Conservation (phyloP, 192 early-diverging fungal species). For the Bifiguratus adelaidae region DNA sequence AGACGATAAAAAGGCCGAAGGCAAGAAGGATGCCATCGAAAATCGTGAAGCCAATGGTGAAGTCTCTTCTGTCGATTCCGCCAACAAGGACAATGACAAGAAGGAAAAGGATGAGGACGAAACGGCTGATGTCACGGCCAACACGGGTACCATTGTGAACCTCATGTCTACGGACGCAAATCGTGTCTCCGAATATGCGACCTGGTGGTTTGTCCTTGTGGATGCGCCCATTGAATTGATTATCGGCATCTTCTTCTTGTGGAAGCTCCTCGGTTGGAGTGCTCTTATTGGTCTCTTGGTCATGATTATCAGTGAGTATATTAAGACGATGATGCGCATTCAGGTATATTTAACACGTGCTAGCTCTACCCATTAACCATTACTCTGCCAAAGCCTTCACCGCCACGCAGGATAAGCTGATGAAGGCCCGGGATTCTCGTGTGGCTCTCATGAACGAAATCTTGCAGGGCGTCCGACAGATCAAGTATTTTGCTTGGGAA, state of each 20-base stretch:
- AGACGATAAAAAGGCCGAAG: conserved; percentile 8
- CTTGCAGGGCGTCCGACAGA: conserved; percentile 42
- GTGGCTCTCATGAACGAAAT: conserved; percentile 60
- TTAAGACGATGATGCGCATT: background rate
- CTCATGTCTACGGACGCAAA: conserved; percentile 31
- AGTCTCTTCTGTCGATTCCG: too few species aligned
- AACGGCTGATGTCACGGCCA: conserved; percentile 12
- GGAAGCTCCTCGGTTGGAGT: conserved; percentile 20
- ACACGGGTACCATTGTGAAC: conserved; percentile 25
- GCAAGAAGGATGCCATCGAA: conserved; percentile 17
- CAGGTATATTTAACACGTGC: conserved; percentile 1
- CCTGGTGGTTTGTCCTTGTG: conserved; percentile 28
- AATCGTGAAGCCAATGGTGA: too few species aligned
- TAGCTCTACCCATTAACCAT: conserved; percentile 28
- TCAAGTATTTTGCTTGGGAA: conserved; percentile 56
- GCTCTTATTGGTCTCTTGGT: conserved; percentile 24
- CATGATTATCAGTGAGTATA: conserved; percentile 12
- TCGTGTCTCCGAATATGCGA: conserved; percentile 30
- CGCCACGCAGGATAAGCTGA: conserved; percentile 45
- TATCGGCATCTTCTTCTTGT: conserved; percentile 28
- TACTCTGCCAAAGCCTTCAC: conserved; percentile 18
- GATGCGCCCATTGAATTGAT: conserved; percentile 34
- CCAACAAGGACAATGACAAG: conserved; percentile 16
- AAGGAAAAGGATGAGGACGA: conserved; percentile 26
- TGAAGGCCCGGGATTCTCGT: conserved; percentile 58